Evolutionary conservation across 1,284 basidiomycete species (phyloP), one percentile per base, ranked within the genome.

Genomic region (Naganishia sp.): DNA sequence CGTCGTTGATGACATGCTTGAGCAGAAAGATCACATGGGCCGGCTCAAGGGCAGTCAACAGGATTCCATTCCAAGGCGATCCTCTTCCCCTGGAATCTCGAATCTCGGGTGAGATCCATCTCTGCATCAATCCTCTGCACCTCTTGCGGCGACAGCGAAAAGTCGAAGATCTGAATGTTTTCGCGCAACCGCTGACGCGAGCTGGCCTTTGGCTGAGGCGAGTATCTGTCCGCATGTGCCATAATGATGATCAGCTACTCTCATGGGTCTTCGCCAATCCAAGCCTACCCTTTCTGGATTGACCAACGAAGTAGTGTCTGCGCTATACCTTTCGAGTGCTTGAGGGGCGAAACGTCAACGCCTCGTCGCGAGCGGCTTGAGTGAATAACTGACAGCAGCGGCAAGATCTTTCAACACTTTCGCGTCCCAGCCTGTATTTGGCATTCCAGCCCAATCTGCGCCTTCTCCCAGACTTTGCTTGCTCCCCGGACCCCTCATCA

Each of bases 1-100:
- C 6, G 49, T 23, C 45, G 18, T n/a, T n/a, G 18, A n/a, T 23
- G 45, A 46, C 17, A 15, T 15, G 45, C 18, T 46, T n/a, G 45
- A 46, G 23, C 23, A n/a, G 45, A 23, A 46, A 46, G 11, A 15
- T 3, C 2, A 46, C 7, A 23, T n/a, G 17, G 2, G 21, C 6
- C 3, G 23, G 23, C 21, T 57, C 55, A 57, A 57, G 43, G 43
- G 32, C 55, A 57, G 11, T 57, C 28, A 10, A 66, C 63, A n/a
- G 68, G 68, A 41, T 70, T 70, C 68, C 68, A 70, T 64, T 70
- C 68, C 45, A 70, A 50, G 15, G 66, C 66, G 17, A 70, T 58
- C 32, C 68, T 51, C 41, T 47, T 61, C 25, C 42, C 66, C 28
- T 43, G 25, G 17, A 45, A 51, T 4, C n/a, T 35, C 5, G 43